phyloP scores from a whole-genome alignment of 495 filamentous ascomycete species.

The Staphylotrichum tortipilum region DNA sequence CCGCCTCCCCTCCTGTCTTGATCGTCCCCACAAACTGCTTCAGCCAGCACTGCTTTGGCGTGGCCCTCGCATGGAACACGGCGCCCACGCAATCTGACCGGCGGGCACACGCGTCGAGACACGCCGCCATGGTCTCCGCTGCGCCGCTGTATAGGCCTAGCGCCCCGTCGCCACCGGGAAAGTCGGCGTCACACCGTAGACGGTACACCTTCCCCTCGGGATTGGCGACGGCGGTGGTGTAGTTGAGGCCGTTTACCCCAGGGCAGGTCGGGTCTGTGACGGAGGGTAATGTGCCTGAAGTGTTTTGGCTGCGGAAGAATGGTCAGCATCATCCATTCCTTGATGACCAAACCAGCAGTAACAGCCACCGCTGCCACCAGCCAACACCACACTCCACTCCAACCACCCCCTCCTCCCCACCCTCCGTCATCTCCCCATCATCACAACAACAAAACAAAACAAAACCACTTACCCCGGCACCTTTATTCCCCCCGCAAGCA shows the following conservation, averaged over 20 bases:
- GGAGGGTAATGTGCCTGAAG: too few relatives aligned
- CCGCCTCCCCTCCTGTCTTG: not conserved
- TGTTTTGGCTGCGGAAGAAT: not conserved
- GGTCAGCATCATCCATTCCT: not conserved
- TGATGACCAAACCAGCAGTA: not conserved
- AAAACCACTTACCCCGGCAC: not conserved
- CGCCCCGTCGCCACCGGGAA: slow-evolving; percentile 9
- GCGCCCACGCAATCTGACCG: slow-evolving; percentile 11
- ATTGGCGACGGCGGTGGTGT: slow-evolving; percentile 2
- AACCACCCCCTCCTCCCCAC: not conserved
- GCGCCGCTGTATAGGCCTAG: not conserved
- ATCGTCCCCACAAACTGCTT: slow-evolving; percentile 14
- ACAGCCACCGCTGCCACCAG: too few relatives aligned
- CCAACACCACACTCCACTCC: too few relatives aligned
- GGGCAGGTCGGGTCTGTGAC: slow-evolving; percentile 7
- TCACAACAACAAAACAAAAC: not conserved
- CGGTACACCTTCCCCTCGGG: slow-evolving; percentile 7
- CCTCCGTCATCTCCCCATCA: too few relatives aligned
- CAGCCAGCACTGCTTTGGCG: slow-evolving; percentile 13
- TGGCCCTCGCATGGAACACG: slow-evolving; percentile 2
- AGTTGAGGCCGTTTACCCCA: slow-evolving; percentile 9
- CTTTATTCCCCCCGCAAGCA: slow-evolving; percentile 11
- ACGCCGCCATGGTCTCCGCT: slow-evolving; percentile 2
- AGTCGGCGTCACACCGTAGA: slow-evolving; percentile 12
- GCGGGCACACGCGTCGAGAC: slow-evolving; percentile 14